phyloP scores from a whole-genome alignment of 2,329 filamentous ascomycete genomes.

The Fonsecaea pedrosoi region DNA sequence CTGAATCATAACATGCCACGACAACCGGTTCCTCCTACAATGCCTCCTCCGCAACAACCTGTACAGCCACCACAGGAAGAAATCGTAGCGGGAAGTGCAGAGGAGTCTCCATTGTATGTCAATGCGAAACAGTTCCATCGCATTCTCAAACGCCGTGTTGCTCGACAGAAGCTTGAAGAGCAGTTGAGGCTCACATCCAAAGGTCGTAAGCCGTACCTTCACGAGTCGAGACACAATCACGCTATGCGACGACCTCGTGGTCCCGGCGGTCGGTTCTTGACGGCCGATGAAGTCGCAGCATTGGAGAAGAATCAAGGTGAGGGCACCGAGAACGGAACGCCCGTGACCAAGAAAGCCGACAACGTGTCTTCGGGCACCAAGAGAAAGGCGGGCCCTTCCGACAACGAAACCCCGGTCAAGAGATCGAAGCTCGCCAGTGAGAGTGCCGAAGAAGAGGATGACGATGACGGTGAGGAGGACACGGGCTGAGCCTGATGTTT shows the following conservation, averaged over 20 bases:
- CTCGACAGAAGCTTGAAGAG: slow-evolving; percentile 91
- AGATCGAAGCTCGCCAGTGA: slow-evolving; percentile 58
- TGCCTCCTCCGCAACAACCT: slow-evolving; percentile 59
- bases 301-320: slow-evolving; percentile 70
- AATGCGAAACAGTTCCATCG: slow-evolving; percentile 99
- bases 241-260: slow-evolving; percentile 95
- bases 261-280: slow-evolving; percentile 92
- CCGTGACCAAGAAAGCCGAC: slow-evolving; percentile 42
- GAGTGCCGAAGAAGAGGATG: slow-evolving; percentile 60
- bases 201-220: slow-evolving; percentile 93
- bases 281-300: slow-evolving; percentile 90
- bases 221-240: slow-evolving; percentile 97
- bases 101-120: slow-evolving; percentile 95
- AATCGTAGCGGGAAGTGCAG: slow-evolving; percentile 71
- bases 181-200: slow-evolving; percentile 90
- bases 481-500: slow-evolving; percentile 25
- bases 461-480: slow-evolving; percentile 61
- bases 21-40: slow-evolving; percentile 57
- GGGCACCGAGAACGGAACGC: slow-evolving; percentile 44
- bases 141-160: slow-evolving; percentile 91
- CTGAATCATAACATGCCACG: slow-evolving; percentile 70
- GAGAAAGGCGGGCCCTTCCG: slow-evolving; percentile 58
- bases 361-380: slow-evolving; percentile 52
- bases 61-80: slow-evolving; percentile 75
- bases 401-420: slow-evolving; percentile 55